phyloP scores from a whole-genome alignment of 139 green algal genomes.

The Tetratostichococcus sp. region DNA sequence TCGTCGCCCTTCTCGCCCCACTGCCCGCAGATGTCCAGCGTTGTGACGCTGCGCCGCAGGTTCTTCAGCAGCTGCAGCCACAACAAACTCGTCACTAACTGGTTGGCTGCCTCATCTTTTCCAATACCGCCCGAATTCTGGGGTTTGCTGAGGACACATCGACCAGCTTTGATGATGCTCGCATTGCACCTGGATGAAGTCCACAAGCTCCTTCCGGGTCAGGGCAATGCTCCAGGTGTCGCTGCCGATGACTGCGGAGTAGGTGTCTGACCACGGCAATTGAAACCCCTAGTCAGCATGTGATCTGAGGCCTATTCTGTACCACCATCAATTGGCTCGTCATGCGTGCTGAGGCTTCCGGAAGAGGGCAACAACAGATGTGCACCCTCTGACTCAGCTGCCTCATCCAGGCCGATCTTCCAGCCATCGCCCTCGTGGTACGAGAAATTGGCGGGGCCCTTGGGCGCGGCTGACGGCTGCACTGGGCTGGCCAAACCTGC shows the following conservation, averaged over 20 bases:
- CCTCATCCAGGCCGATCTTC: constrained; percentile 24
- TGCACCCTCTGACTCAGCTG: not conserved
- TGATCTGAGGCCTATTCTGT: too few species aligned
- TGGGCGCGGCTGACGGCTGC: not conserved
- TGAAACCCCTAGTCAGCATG: too few species aligned
- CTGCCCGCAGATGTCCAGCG: constrained; percentile 31
- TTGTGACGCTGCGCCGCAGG: constrained; percentile 21
- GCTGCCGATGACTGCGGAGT: constrained; percentile 16
- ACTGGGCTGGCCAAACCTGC: not conserved
- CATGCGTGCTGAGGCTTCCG: too few species aligned
- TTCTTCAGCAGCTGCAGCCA: constrained; percentile 26
- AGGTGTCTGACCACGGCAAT: constrained; percentile 7
- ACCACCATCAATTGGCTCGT: too few species aligned
- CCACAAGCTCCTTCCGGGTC: constrained; percentile 20
- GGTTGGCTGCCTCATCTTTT: too few species aligned
- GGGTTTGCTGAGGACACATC: too few species aligned
- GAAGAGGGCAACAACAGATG: too few species aligned
- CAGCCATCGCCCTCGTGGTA: constrained; percentile 21
- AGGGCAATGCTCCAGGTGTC: constrained; percentile 22
- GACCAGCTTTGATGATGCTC: too few species aligned
- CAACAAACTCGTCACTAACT: too few species aligned
- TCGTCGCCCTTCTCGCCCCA: constrained; percentile 13
- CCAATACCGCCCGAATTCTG: too few species aligned
- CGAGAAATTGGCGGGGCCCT: not conserved
- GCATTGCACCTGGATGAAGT: constrained; percentile 28